Percentiles rank a stretch among this genome's conserved stretches.
These are phyloP conservation scores for Dentiscutata heterogama DNA, from an alignment of 371 early-diverging fungal genomes.

Conservation along the genomic window DNA sequence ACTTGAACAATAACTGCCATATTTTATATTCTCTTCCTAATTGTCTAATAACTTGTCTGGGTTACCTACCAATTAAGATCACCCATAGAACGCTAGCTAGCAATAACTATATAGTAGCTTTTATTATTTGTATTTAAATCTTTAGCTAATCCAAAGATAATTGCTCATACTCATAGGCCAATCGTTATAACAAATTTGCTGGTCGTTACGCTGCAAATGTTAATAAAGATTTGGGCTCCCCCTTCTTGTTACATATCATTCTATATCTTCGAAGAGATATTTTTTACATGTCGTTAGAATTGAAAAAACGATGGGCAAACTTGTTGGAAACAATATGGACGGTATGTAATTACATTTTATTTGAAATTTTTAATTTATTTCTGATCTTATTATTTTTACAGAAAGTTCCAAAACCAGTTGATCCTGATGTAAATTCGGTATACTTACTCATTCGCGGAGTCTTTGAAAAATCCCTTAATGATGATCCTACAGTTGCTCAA, in stretches of 20 bases:
- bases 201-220: constrained; percentile 55
- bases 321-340: constrained; percentile 53
- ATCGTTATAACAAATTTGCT: constrained; percentile 58
- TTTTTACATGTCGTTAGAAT: constrained; percentile 54
- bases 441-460: constrained; percentile 54
- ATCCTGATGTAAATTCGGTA: constrained; percentile 52
- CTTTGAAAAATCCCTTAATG: constrained; percentile 53
- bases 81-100: no score
- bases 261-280: constrained; percentile 55
- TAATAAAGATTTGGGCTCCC: constrained; percentile 50
- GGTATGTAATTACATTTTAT: constrained; percentile 39
- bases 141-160: not conserved
- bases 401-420: constrained; percentile 48
- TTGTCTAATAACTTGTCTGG: no score
- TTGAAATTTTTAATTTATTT: not conserved
- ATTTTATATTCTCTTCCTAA: no score
- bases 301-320: constrained; percentile 50
- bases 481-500: constrained; percentile 53
- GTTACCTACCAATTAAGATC: no score
- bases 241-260: constrained; percentile 54
- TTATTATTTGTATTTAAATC: not conserved
- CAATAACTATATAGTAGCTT: no score
- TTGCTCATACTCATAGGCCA: constrained; percentile 44
- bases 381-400: constrained; percentile 22
- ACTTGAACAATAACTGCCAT: no score